phyloP scores from a whole-genome alignment of 1,284 basidiomycete genomes.

The Cryptococcus amylolentus region DNA sequence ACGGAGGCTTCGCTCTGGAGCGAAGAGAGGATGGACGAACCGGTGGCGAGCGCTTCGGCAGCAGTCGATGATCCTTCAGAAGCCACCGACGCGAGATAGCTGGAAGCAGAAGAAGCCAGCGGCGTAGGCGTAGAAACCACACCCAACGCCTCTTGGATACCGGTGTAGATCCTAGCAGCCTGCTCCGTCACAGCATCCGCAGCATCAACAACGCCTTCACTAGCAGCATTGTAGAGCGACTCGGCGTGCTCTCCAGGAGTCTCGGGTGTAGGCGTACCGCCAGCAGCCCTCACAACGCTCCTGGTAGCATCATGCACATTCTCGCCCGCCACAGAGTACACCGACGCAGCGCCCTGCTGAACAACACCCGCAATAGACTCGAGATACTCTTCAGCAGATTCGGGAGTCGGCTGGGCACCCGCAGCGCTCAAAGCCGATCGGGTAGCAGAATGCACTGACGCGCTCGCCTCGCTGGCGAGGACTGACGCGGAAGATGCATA shows the following conservation, averaged over 20 bases:
- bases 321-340: constrained; percentile 11
- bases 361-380: constrained; percentile 12
- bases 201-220: constrained; percentile 20
- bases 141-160: constrained; percentile 22
- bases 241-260: constrained; percentile 13
- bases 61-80: constrained; percentile 15
- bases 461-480: constrained; percentile 10
- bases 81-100: constrained; percentile 21
- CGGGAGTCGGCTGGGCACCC: constrained; percentile 21
- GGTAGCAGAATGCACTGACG: constrained; percentile 18
- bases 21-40: constrained; percentile 20
- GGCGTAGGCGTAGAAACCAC: constrained; percentile 19
- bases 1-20: constrained; percentile 15
- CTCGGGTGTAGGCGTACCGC: constrained; percentile 22
- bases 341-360: constrained; percentile 9
- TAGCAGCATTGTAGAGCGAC: constrained; percentile 20
- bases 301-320: constrained; percentile 19
- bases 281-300: constrained; percentile 13
- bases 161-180: constrained; percentile 11
- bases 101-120: constrained; percentile 14
- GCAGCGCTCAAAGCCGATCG: constrained; percentile 15
- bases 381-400: constrained; percentile 13
- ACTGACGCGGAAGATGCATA: constrained; percentile 6
- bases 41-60: constrained; percentile 16
- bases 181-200: constrained; percentile 13